Conservation (phyloP, 257 asterid species). For the Leptodermis oblonga region DNA sequence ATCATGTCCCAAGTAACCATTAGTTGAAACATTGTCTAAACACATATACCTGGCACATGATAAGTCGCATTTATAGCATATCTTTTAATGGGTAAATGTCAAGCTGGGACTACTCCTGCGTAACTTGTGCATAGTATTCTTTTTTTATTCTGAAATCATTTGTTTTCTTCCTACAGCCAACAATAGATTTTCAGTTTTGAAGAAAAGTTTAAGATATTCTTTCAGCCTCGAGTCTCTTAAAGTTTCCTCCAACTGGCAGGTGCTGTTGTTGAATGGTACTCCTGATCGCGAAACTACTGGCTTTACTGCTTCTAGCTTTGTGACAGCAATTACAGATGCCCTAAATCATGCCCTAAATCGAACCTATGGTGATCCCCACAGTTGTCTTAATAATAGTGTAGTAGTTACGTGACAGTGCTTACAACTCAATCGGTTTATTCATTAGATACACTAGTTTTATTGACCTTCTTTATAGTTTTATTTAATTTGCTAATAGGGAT, state of each 20-base stretch:
- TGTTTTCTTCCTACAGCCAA: neutral
- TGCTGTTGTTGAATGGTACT: conserved; percentile 82
- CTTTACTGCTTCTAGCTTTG: conserved; percentile 83
- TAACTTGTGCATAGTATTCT: neutral
- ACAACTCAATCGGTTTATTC: too few species aligned
- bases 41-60: neutral
- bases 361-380: conserved; percentile 64
- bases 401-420: conserved; percentile 22
- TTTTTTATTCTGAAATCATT: too few species aligned
- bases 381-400: conserved; percentile 61
- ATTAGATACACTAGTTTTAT: too few species aligned
- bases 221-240: conserved; percentile 6
- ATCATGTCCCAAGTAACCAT: conserved; percentile 70
- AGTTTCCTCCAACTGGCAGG: conserved; percentile 39
- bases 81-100: neutral
- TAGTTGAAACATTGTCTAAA: neutral
- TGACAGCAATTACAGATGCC: conserved; percentile 88
- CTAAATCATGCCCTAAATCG: too few species aligned
- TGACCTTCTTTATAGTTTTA: too few species aligned
- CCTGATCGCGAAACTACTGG: conserved; percentile 86
- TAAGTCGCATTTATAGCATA: neutral
- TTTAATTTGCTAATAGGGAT: too few species aligned
- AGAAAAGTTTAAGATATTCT: neutral
- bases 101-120: neutral
- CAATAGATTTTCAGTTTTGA: neutral